Conservation (phyloP, 331 rosid species). For the Malus hybrid region DNA sequence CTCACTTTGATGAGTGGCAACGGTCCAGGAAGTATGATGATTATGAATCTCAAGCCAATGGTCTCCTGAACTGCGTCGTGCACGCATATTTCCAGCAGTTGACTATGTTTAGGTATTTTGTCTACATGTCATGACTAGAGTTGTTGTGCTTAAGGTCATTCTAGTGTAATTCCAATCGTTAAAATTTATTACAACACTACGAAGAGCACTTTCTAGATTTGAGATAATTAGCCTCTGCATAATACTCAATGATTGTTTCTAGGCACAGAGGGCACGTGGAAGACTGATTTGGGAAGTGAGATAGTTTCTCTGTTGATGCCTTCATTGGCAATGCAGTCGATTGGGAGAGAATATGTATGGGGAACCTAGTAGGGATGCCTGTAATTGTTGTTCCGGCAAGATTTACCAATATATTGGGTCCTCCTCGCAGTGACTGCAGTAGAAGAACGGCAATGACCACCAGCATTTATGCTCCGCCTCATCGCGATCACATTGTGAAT, state of each 20-base stretch:
- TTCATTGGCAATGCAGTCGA: conserved; percentile 70
- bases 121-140: neutral
- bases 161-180: neutral
- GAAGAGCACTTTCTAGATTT: conserved; percentile 30
- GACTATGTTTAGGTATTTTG: conserved; percentile 60
- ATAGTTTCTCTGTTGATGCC: conserved; percentile 55
- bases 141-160: neutral
- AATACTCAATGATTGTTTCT: neutral
- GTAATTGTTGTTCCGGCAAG: conserved; percentile 61
- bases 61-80: conserved; percentile 57
- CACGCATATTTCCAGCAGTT: conserved; percentile 58
- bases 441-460: conserved; percentile 45
- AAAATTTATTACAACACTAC: neutral
- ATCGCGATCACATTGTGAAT: conserved; percentile 42
- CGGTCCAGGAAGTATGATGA: conserved; percentile 45
- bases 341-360: conserved; percentile 74
- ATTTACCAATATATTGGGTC: conserved; percentile 35
- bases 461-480: conserved; percentile 60
- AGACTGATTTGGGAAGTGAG: conserved; percentile 51
- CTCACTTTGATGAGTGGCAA: conserved; percentile 83
- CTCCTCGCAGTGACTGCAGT: conserved; percentile 27
- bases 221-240: neutral
- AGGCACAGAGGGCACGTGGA: conserved; percentile 77
- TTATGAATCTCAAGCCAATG: conserved; percentile 81
- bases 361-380: conserved; percentile 71